Conservation (phyloP, 257 asterid species). For the Vinca minor region DNA sequence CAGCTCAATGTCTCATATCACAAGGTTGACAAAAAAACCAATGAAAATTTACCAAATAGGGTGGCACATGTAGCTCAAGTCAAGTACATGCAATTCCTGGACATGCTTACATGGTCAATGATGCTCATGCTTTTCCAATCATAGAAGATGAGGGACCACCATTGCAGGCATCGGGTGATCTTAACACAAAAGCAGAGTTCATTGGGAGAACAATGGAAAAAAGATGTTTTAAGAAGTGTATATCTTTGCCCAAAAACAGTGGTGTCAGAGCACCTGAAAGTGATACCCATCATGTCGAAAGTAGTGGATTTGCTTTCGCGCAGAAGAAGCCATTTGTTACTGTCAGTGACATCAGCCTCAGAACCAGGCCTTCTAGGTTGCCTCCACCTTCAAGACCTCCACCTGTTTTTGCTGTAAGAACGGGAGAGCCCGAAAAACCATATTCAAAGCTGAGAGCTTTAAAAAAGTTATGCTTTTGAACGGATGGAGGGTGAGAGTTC, state of each 20-base stretch:
- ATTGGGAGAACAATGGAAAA: slow-evolving; percentile 26
- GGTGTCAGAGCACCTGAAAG: slow-evolving; percentile 20
- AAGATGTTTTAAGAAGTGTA: slow-evolving; percentile 21
- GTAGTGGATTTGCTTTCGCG: slow-evolving; percentile 20
- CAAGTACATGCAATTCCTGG: slow-evolving; percentile 42
- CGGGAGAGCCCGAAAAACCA: slow-evolving; percentile 22
- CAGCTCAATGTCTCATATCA: slow-evolving; percentile 40
- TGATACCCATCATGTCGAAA: slow-evolving; percentile 25
- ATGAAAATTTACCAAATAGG: slow-evolving; percentile 30
- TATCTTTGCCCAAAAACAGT: slow-evolving; percentile 22
- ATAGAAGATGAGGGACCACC: slow-evolving; percentile 30
- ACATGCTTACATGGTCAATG: slow-evolving; percentile 30
- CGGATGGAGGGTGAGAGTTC: slow-evolving; percentile 30
- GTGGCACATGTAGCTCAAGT: slow-evolving; percentile 24
- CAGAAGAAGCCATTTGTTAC: slow-evolving; percentile 49
- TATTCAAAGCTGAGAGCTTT: slow-evolving; percentile 32
- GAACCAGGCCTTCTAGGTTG: slow-evolving; percentile 68
- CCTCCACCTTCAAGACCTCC: slow-evolving; percentile 97
- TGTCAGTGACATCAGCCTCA: slow-evolving; percentile 66
- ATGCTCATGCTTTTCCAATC: slow-evolving; percentile 30
- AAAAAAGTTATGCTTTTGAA: slow-evolving; percentile 35
- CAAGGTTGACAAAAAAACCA: slow-evolving; percentile 31
- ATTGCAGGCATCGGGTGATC: slow-evolving; percentile 24
- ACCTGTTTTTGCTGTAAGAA: slow-evolving; percentile 46
- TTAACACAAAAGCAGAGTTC: slow-evolving; percentile 22